Conservation (phyloP, 495 filamentous ascomycete genomes). For the Clohesyomyces aquaticus region DNA sequence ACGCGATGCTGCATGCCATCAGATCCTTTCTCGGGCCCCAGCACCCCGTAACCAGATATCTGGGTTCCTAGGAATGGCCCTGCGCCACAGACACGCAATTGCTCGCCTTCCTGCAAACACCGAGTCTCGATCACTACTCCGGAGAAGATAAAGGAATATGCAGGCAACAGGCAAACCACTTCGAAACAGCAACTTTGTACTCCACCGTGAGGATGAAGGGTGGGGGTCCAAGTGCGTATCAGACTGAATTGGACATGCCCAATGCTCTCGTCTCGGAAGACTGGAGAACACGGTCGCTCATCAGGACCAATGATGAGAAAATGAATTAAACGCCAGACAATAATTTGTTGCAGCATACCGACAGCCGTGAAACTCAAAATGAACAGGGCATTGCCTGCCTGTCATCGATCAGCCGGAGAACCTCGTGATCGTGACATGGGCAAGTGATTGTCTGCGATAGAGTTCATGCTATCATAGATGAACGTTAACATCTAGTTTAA, state of each 20-base stretch:
- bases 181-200: not conserved
- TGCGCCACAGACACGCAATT: not conserved
- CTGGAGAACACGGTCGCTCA: no score
- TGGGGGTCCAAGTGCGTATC: no score
- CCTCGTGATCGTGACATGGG: not conserved
- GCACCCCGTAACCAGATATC: conserved; percentile 12
- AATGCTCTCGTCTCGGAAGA: no score
- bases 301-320: not conserved
- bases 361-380: conserved; percentile 1
- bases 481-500: not conserved
- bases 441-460: not conserved
- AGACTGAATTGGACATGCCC: no score
- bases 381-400: not conserved
- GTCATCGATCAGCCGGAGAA: conserved; percentile 15
- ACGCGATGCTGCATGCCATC: not conserved
- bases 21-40: not conserved
- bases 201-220: not conserved
- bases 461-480: not conserved
- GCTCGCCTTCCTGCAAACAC: not conserved
- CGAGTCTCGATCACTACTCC: not conserved
- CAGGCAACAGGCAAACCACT: no score
- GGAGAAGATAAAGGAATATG: not conserved
- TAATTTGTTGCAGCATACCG: no score
- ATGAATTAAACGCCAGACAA: no score
- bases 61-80: not conserved